Conservation (phyloP, 129 eudicot genomes). For the Flaveria sonorensis region DNA sequence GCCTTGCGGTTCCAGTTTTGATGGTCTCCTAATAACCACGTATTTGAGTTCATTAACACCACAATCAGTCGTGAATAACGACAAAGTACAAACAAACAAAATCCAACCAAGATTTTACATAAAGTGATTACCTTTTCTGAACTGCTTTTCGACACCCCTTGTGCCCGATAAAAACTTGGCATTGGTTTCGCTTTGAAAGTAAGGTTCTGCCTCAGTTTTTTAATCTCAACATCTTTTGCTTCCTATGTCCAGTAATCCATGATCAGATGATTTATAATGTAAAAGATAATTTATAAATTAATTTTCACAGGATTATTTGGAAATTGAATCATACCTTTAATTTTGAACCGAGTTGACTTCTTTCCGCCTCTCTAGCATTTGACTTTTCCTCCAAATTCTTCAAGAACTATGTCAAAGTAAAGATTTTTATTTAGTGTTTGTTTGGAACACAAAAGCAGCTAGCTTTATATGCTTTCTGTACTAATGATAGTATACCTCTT, state of each 20-base stretch:
- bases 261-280: background rate
- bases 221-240: constrained; percentile 52
- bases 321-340: constrained; percentile 44
- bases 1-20: too few species aligned
- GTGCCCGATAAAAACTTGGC: constrained; percentile 50
- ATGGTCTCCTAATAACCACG: too few species aligned
- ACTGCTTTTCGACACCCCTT: constrained; percentile 34
- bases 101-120: background rate
- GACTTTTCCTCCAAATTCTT: constrained; percentile 60
- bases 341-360: constrained; percentile 46
- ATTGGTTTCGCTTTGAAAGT: constrained; percentile 57
- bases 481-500: constrained; percentile 53
- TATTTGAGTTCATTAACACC: too few species aligned
- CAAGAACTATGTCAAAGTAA: constrained; percentile 37
- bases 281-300: background rate
- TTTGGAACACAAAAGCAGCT: background rate
- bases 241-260: constrained; percentile 39
- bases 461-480: background rate
- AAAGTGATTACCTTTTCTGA: constrained; percentile 43
- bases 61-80: too few species aligned
- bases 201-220: constrained; percentile 43
- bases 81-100: background rate
- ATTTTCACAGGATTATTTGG: background rate
- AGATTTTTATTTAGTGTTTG: background rate
- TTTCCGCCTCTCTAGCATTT: constrained; percentile 59